These are phyloP conservation scores for Hymenoscyphus salicellus DNA, from an alignment of 2,329 filamentous ascomycete species.

Conservation along the genomic window DNA sequence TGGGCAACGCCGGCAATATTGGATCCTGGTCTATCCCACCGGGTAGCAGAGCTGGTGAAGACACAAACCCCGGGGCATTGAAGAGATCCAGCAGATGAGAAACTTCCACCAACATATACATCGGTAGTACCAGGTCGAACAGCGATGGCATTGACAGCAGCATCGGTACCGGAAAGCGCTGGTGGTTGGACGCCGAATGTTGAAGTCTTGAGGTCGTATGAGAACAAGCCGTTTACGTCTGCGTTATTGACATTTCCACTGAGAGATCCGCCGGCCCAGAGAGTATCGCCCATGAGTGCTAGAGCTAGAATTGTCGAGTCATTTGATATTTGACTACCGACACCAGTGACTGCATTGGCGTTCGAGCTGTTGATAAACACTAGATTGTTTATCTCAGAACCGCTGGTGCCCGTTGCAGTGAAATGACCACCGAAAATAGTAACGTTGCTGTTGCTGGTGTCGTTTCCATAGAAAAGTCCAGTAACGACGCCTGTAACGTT, in stretches of 20 bases:
- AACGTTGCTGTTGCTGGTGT: constrained; percentile 61
- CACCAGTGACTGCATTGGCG: constrained; percentile 63
- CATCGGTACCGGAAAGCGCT: constrained; percentile 65
- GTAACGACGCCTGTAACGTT: constrained; percentile 67
- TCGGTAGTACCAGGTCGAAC: constrained; percentile 67
- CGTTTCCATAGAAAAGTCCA: constrained; percentile 71
- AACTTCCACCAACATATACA: constrained; percentile 83
- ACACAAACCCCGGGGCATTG: constrained; percentile 79
- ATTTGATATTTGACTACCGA: constrained; percentile 62
- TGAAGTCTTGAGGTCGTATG: constrained; percentile 69
- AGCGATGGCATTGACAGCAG: constrained; percentile 73
- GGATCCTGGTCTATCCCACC: constrained; percentile 78
- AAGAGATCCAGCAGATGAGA: constrained; percentile 77
- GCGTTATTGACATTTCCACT: constrained; percentile 65
- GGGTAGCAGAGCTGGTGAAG: constrained; percentile 65
- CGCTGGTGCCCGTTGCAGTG: constrained; percentile 64
- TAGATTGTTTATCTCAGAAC: constrained; percentile 73
- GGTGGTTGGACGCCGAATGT: constrained; percentile 71
- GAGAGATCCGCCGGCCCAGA: constrained; percentile 81
- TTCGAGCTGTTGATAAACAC: constrained; percentile 77
- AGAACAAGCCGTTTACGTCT: constrained; percentile 68
- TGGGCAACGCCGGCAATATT: constrained; percentile 69
- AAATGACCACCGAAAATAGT: constrained; percentile 91
- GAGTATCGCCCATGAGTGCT: constrained; percentile 60
- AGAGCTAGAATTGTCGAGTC: constrained; percentile 75